phyloP scores from a whole-genome alignment of 305 asterid genomes.

The Fraxinus greggii region DNA sequence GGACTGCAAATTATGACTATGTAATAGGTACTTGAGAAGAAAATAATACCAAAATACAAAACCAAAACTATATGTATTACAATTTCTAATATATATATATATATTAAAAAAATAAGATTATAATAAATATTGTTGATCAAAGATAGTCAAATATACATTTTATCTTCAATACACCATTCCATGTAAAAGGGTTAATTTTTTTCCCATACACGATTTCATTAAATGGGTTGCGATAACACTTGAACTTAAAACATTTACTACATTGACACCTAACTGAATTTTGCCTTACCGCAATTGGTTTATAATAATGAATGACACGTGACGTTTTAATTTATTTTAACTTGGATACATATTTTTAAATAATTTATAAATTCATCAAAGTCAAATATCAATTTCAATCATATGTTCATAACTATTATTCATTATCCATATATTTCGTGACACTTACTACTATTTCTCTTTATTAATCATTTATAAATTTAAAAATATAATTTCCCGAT shows the following conservation, averaged over 20 bases:
- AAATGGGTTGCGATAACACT: not conserved
- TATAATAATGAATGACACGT: no score
- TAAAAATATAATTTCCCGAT: not conserved
- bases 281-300: not conserved
- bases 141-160: not conserved
- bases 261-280: no score
- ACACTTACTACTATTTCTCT: not conserved
- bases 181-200: not conserved
- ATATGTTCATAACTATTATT: not conserved
- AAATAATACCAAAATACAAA: not conserved
- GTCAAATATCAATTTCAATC: not conserved
- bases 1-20: not conserved
- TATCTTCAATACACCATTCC: not conserved
- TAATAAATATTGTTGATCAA: not conserved
- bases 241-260: no score
- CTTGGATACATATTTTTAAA: not conserved
- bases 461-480: no score
- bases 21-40: not conserved
- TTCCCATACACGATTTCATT: no score
- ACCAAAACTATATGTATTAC: no score
- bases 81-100: no score
- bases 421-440: not conserved
- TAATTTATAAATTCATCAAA: no score
- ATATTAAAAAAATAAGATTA: no score
- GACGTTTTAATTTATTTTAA: no score